Evolutionary conservation across 495 filamentous ascomycete genomes (phyloP), one percentile per base, ranked within the genome.

Genomic region (Lepidopterella palustris): DNA sequence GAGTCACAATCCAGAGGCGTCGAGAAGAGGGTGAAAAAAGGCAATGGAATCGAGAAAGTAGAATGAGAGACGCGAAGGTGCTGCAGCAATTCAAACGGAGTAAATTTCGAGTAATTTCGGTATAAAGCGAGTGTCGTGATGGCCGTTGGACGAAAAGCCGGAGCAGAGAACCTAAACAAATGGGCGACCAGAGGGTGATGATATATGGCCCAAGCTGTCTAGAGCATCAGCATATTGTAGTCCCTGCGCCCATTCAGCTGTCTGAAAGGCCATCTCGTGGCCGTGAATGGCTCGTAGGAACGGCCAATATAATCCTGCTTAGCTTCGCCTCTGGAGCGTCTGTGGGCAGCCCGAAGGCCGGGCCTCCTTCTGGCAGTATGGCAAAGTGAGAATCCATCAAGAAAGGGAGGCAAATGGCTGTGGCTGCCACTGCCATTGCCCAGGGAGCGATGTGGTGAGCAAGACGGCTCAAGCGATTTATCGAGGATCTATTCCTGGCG

Each of bases 401-500:
- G 20, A 50, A 50, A 25, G 47, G 47, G 47, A 50, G 47, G 47
- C 20, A 24, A 24, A 24, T 20, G n/a, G 45, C 21, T 49, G 45
- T 21, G 45, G 45, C 45, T 49, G 45, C 45, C 4, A 49, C 15
- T 50, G 47, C 21, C 35, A 49, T 26, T 5, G 47, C 18, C 47
- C 23, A 24, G 24, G 55, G 58, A 57, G 62, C 62, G 29, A 51
- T 35, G 48, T 40, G 52, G 45, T 27, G 40, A 25, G 57, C 25
- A 45, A n/a, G 8, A 5, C 29, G 39, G 53, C 26, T 6, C 55
- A 58, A 57, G 58, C 53, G 58, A 57, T 24, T 48, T 21, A 57
- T 54, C 45, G 58, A 39, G 24, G 56, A 56, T 59, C 61, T 64
- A 64, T 64, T 64, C 61, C 57, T 60, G 62, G 62, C 39, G 62